Evolutionary conservation across 495 filamentous ascomycete genomes (phyloP).

Genomic region (Lichenothelia convexa): DNA sequence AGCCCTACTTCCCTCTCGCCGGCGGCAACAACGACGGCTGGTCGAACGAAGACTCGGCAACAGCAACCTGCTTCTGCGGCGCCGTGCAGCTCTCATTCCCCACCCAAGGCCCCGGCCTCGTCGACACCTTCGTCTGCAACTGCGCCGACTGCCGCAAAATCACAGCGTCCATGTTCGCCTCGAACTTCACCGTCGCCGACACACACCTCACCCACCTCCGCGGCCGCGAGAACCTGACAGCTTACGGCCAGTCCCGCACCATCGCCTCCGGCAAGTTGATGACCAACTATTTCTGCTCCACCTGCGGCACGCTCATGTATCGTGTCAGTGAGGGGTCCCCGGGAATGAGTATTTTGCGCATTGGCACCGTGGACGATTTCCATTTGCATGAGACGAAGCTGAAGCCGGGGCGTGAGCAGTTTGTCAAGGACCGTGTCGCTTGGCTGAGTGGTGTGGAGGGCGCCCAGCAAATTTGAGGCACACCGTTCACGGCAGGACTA

Average conservation of each 20-base stretch:
- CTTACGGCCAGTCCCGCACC: conserved; percentile 24
- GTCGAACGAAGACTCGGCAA: conserved; percentile 27
- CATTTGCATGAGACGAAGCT: too few species aligned
- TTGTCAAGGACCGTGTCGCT: too few species aligned
- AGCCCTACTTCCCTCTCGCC: conserved; percentile 21
- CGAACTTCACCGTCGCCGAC: conserved; percentile 32
- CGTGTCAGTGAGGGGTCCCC: conserved; percentile 21
- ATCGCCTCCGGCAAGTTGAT: conserved; percentile 26
- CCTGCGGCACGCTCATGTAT: conserved; percentile 37
- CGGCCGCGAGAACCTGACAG: conserved; percentile 26
- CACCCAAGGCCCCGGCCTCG: conserved; percentile 23
- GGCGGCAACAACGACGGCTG: conserved; percentile 19
- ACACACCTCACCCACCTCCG: conserved; percentile 26
- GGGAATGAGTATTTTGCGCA: conserved; percentile 25
- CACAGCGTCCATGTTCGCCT: conserved; percentile 39
- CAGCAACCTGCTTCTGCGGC: conserved; percentile 37
- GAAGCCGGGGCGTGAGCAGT: too few species aligned
- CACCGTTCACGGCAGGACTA: too few species aligned
- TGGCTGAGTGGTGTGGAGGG: too few species aligned
- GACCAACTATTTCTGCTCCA: conserved; percentile 36
- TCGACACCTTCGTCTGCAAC: conserved; percentile 36
- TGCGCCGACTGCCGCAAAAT: conserved; percentile 40
- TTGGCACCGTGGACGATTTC: too few species aligned
- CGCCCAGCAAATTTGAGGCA: too few species aligned
- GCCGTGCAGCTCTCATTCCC: conserved; percentile 34